These are phyloP conservation scores for Eucommia ulmoides DNA, from an alignment of 257 asterid species.

Conservation along the genomic window DNA sequence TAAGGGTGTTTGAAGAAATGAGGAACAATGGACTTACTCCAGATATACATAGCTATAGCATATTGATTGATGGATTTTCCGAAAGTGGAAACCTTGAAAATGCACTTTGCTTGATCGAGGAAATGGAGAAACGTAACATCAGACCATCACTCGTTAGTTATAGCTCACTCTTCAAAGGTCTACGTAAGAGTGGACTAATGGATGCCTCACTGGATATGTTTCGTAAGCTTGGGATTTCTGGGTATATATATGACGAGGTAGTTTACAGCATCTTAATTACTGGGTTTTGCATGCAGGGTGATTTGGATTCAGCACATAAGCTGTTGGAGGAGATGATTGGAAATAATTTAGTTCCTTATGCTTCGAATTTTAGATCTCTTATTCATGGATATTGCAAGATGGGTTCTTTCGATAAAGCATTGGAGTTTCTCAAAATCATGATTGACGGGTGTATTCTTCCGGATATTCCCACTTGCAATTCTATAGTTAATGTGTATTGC, in stretches of 20 bases:
- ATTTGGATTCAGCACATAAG: conserved; percentile 29
- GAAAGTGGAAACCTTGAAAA: conserved; percentile 23
- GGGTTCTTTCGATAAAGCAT: conserved; percentile 29
- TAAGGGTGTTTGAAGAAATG: conserved; percentile 35
- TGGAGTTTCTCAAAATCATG: conserved; percentile 20
- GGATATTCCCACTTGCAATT: conserved; percentile 21
- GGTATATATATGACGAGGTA: conserved; percentile 30
- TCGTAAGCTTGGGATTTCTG: conserved; percentile 24
- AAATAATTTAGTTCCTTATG: conserved; percentile 27
- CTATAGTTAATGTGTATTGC: conserved; percentile 24
- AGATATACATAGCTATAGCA: conserved; percentile 43
- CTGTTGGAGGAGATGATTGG: conserved; percentile 45
- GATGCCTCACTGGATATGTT: conserved; percentile 24
- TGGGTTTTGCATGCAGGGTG: conserved; percentile 40
- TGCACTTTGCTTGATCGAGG: conserved; percentile 29
- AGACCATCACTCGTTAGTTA: conserved; percentile 38
- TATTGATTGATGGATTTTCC: conserved; percentile 42
- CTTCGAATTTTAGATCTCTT: conserved; percentile 22
- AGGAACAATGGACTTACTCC: conserved; percentile 27
- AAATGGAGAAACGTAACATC: conserved; percentile 29
- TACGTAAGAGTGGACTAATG: conserved; percentile 22
- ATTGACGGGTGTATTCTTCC: conserved; percentile 17
- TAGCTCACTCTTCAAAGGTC: conserved; percentile 37
- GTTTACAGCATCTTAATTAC: conserved; percentile 38
- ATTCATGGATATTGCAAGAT: conserved; percentile 28